phyloP scores from a whole-genome alignment of 208 protist genomes.

The Polymyxa betae region DNA sequence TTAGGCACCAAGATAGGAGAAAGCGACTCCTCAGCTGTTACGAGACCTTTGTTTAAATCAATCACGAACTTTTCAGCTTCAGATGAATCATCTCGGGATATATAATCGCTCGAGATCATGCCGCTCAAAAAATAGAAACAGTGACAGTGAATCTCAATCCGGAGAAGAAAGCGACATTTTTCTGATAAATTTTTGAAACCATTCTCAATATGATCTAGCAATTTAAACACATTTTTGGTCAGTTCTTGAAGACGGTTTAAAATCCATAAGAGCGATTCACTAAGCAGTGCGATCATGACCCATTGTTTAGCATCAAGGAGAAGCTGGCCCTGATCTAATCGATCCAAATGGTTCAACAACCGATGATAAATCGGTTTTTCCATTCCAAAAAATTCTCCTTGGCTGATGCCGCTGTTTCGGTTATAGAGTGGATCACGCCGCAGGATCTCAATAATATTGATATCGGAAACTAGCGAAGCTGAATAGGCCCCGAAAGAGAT shows the following conservation, averaged over 20 bases:
- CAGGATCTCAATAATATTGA: conserved; percentile 15
- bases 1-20: background rate
- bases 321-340: conserved; percentile 36
- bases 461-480: background rate
- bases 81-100: conserved; percentile 9
- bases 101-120: conserved; percentile 6
- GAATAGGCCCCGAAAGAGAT: background rate
- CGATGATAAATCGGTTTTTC: conserved; percentile 1
- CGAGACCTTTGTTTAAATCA: conserved; percentile 24
- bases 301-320: conserved; percentile 40
- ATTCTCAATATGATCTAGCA: background rate
- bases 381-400: conserved; percentile 23
- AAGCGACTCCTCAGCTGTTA: background rate
- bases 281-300: background rate
- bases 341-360: background rate
- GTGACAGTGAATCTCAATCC: conserved; percentile 42
- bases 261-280: background rate
- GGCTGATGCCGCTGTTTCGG: background rate
- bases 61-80: conserved; percentile 48
- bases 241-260: background rate
- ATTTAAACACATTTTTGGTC: background rate
- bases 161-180: background rate
- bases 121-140: conserved; percentile 29
- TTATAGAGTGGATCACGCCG: conserved; percentile 15
- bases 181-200: background rate